phyloP scores from a whole-genome alignment of 2,329 filamentous ascomycete species.

The Monosporascus sp. region DNA sequence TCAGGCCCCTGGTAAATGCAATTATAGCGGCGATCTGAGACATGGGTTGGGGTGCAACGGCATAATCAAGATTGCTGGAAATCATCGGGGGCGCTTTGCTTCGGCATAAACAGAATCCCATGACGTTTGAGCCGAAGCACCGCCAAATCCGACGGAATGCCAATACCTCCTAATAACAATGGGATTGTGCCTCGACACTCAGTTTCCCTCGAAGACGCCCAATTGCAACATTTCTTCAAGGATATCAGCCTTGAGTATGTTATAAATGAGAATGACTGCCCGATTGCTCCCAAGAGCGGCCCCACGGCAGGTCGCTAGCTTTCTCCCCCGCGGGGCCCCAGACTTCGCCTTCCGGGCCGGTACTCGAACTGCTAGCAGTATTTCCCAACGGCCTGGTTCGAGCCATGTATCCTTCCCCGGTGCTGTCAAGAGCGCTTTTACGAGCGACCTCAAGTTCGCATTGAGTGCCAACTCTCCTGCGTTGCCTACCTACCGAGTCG shows the following conservation, averaged over 20 bases:
- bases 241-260: background rate
- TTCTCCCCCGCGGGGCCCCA: constrained; percentile 10
- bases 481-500: constrained; percentile 85
- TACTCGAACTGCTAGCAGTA: constrained; percentile 37
- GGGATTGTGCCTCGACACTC: background rate
- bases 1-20: no score
- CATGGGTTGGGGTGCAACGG: background rate
- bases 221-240: no score
- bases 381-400: constrained; percentile 52
- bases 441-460: constrained; percentile 70
- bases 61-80: background rate
- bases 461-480: constrained; percentile 66
- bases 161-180: background rate
- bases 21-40: no score
- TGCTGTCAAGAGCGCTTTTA: constrained; percentile 93
- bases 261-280: background rate
- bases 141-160: background rate
- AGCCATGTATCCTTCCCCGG: constrained; percentile 73
- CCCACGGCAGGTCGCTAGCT: constrained; percentile 13
- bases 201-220: background rate
- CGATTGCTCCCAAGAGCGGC: constrained; percentile 14
- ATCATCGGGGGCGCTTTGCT: constrained; percentile 1
- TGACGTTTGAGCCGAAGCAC: background rate
- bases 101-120: background rate
- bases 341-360: constrained; percentile 14